phyloP scores from a whole-genome alignment of 2,329 filamentous ascomycete species.

The Aspergillus ruber region DNA sequence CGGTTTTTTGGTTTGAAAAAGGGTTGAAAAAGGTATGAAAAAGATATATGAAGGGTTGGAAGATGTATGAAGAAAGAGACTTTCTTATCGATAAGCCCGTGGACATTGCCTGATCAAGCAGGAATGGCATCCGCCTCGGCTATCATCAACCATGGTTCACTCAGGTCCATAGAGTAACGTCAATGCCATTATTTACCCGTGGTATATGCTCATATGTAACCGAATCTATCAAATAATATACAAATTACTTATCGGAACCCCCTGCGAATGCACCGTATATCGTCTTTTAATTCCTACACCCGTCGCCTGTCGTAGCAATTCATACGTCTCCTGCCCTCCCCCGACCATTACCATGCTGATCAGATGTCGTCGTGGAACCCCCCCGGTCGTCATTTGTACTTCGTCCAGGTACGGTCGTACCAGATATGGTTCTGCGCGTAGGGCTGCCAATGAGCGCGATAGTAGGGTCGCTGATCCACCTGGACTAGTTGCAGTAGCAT shows the following conservation, averaged over 20 bases:
- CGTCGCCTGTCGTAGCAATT: slow-evolving; percentile 55
- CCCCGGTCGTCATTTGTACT: slow-evolving; percentile 63
- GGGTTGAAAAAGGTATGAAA: no score
- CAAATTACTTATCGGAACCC: slow-evolving; percentile 70
- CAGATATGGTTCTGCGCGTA: slow-evolving; percentile 35
- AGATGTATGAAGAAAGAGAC: not conserved
- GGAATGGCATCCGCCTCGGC: not conserved
- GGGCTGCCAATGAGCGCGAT: slow-evolving; percentile 32
- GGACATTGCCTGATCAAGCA: not conserved
- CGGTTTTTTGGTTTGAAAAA: not conserved
- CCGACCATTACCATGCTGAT: slow-evolving; percentile 80
- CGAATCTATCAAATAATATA: slow-evolving; percentile 52
- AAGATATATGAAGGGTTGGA: not conserved
- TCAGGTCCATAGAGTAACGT: no score
- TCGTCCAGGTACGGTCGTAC: slow-evolving; percentile 69
- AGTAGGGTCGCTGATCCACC: slow-evolving; percentile 11
- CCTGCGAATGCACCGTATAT: slow-evolving; percentile 76
- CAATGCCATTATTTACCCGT: no score
- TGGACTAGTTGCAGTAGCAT: slow-evolving; percentile 16
- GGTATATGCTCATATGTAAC: not conserved
- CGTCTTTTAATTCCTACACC: slow-evolving; percentile 69
- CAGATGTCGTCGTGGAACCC: slow-evolving; percentile 62
- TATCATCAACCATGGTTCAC: no score
- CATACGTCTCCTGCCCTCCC: slow-evolving; percentile 61
- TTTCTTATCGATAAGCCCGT: not conserved